Evolutionary conservation across 139 green algal genomes (phyloP), one percentile per base, ranked within the genome.

Genomic region (Micromonas commoda): DNA sequence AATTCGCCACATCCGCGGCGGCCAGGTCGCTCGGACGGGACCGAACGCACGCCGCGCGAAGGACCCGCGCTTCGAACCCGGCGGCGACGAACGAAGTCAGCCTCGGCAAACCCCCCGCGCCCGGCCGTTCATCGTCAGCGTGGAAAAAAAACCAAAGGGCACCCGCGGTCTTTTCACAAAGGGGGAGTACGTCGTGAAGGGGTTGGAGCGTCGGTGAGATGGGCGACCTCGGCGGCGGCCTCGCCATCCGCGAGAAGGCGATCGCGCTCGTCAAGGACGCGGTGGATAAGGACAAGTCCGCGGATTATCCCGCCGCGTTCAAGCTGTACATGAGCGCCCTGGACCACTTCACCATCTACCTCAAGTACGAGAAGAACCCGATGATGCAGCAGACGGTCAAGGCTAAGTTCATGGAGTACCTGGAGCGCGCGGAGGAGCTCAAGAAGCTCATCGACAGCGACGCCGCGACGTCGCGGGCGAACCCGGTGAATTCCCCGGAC

Each of bases 291-390:
- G 91, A 96, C 84, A 88, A 89, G 21, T 85, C 83, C 29, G 85
- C 85, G 23, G 84, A 96, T 35, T 95, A 91, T 72, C 86, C 89
- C 33, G 82, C 86, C 71, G 88, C 88, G 5, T 85, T 90, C n/a
- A 71, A 82, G 68, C 81, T 90, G 28, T 93, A 93, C 82, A 87
- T 88, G 71, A 88, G 69, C 31, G 88, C 87, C 0, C 77, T 92
- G 5, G 81, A 90, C n/a, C 77, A 88, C 31, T 94, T 94, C 64
- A 88, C 76, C 19, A 89, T 86, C 0, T 88, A 95, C 61, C 83
- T 95, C 13, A 97, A 96, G 80, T 97, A 96, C 73, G 91, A 96
- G 75, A 97, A 97, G 80, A 97, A 95, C 80, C 84, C 85, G 5
- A 81, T 80, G 35, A 82, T 91, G 0, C 90, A 87, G 37, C 75